phyloP scores from a whole-genome alignment of 2,329 filamentous ascomycete species.

The Nothopassalora personata region DNA sequence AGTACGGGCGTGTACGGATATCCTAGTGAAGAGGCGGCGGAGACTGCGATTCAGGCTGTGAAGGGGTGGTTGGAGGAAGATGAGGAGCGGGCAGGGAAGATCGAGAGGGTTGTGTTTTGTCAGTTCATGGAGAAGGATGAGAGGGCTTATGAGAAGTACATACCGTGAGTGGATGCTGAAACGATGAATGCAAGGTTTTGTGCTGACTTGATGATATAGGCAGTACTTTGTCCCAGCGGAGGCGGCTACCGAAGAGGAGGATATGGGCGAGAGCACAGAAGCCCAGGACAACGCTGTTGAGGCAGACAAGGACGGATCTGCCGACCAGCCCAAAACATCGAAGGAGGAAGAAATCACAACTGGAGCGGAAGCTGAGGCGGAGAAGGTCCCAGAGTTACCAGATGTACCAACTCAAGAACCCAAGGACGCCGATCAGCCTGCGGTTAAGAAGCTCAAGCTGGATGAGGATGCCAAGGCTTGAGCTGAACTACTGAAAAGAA shows the following conservation, averaged over 20 bases:
- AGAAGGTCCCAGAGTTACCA: conserved; percentile 41
- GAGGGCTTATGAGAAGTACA: conserved; percentile 59
- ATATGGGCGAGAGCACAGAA: background rate
- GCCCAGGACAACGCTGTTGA: background rate
- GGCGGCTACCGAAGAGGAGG: conserved; percentile 25
- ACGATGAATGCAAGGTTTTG: no score
- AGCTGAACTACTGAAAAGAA: background rate
- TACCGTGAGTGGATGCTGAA: conserved; percentile 60
- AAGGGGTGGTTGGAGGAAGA: conserved; percentile 49
- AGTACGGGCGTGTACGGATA: conserved; percentile 91
- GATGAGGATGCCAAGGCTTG: conserved; percentile 7
- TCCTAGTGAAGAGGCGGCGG: conserved; percentile 66
- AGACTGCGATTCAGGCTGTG: conserved; percentile 61
- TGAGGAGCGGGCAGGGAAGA: conserved; percentile 37
- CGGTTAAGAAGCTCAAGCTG: conserved; percentile 45
- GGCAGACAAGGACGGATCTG: conserved; percentile 22
- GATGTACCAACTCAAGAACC: conserved; percentile 47
- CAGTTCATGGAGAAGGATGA: conserved; percentile 76
- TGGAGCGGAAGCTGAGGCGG: conserved; percentile 10
- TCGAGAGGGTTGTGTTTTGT: conserved; percentile 78
- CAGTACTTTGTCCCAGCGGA: conserved; percentile 46
- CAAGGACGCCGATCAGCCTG: conserved; percentile 39
- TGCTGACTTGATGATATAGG: conserved; percentile 28
- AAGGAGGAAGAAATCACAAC: background rate
- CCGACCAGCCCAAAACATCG: conserved; percentile 7